Conservation (phyloP, 1,284 basidiomycete genomes). For the Heterobasidion annosum region DNA sequence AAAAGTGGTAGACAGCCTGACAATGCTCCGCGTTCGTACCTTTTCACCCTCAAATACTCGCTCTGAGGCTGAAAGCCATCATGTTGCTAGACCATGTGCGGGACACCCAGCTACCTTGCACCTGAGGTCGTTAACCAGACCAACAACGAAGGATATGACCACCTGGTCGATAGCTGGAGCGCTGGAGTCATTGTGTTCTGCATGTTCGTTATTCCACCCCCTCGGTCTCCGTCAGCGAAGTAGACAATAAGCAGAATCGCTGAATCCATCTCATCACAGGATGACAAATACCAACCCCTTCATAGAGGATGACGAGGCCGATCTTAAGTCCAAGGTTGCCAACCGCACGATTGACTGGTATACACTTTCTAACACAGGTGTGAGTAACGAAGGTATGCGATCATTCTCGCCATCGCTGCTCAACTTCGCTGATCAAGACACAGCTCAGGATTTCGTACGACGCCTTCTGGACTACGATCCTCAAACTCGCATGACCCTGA, state of each 20-base stretch:
- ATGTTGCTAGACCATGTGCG: slow-evolving; percentile 68
- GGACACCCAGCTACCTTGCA: slow-evolving; percentile 78
- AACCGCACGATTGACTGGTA: slow-evolving; percentile 56
- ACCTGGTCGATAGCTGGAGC: slow-evolving; percentile 88
- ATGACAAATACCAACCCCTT: slow-evolving; percentile 66
- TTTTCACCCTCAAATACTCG: background rate
- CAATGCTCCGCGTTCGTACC: slow-evolving; percentile 52
- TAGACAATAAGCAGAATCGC: background rate
- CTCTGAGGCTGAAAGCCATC: slow-evolving; percentile 5
- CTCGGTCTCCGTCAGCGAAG: too few relatives aligned
- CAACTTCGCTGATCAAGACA: background rate
- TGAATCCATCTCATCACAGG: slow-evolving; percentile 28
- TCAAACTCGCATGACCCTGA: slow-evolving; percentile 43
- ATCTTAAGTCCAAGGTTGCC: slow-evolving; percentile 45
- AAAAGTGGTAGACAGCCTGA: slow-evolving; percentile 73
- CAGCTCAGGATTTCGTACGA: slow-evolving; percentile 36
- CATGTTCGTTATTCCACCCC: slow-evolving; percentile 30
- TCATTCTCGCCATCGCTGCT: slow-evolving; percentile 13
- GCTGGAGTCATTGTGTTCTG: slow-evolving; percentile 87
- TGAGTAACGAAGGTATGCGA: slow-evolving; percentile 29
- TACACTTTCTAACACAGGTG: slow-evolving; percentile 27
- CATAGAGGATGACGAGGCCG: slow-evolving; percentile 51
- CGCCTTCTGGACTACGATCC: slow-evolving; percentile 45
- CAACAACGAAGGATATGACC: slow-evolving; percentile 62
- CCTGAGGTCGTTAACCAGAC: slow-evolving; percentile 81